phyloP scores from a whole-genome alignment of 768 basidiomycete species.

The Hortiboletus campestris region DNA sequence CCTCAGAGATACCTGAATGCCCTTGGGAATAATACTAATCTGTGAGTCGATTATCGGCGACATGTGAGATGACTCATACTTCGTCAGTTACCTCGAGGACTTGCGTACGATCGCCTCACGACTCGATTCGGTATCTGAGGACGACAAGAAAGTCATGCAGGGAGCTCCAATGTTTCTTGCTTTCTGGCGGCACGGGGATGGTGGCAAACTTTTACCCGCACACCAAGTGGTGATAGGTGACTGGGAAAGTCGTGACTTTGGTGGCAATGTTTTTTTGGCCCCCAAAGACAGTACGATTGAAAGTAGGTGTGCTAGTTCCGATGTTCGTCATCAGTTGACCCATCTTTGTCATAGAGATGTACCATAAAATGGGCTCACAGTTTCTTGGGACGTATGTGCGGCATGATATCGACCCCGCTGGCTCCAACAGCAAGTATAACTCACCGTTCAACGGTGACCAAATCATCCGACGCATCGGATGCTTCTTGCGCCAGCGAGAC shows the following conservation, averaged over 20 bases:
- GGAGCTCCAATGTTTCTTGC: slow-evolving; percentile 8
- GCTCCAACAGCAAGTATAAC: neutral
- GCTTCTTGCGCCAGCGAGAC: slow-evolving; percentile 15
- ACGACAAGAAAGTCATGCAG: slow-evolving; percentile 11
- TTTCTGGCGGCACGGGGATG: neutral
- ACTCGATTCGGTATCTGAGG: slow-evolving; percentile 9
- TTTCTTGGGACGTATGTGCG: slow-evolving; percentile 10
- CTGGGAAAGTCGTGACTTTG: slow-evolving; percentile 12
- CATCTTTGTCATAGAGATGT: slow-evolving; percentile 6
- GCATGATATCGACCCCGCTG: neutral
- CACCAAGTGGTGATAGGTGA: slow-evolving; percentile 11
- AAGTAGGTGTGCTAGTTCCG: slow-evolving; percentile 1
- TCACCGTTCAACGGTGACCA: neutral
- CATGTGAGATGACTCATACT: neutral
- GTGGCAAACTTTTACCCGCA: slow-evolving; percentile 2
- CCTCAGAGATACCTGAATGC: slow-evolving; percentile 5
- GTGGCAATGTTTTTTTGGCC: slow-evolving; percentile 2
- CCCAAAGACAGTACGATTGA: slow-evolving; percentile 8
- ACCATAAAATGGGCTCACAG: slow-evolving; percentile 9
- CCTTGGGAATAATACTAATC: neutral
- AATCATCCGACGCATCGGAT: slow-evolving; percentile 6
- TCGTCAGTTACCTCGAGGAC: slow-evolving; percentile 12
- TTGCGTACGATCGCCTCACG: slow-evolving; percentile 11
- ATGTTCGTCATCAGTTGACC: neutral
- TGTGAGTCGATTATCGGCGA: slow-evolving; percentile 1